Evolutionary conservation across 1,284 basidiomycete genomes (phyloP).

Genomic region (Ceratobasidium sp.): DNA sequence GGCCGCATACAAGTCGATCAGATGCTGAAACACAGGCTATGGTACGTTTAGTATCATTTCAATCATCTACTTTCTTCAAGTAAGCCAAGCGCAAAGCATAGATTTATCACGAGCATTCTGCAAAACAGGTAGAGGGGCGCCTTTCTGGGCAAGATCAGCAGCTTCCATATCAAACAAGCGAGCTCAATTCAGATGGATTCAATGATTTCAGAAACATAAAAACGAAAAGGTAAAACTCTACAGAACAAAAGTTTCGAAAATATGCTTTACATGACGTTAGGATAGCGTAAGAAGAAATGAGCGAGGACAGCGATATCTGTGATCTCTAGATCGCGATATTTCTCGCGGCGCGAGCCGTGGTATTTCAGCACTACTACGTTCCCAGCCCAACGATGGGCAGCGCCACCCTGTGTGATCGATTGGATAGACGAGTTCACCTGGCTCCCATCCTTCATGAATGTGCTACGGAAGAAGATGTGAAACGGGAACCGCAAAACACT

Average conservation of each 20-base stretch:
- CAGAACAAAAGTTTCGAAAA: not conserved
- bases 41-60: too few species aligned
- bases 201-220: not conserved
- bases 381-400: conserved; percentile 41
- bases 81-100: too few species aligned
- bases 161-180: too few species aligned
- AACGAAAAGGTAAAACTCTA: not conserved
- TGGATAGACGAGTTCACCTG: conserved; percentile 25
- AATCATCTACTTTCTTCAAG: too few species aligned
- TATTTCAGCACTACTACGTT: conserved; percentile 41
- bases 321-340: conserved; percentile 31
- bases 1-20: too few species aligned
- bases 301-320: conserved; percentile 25
- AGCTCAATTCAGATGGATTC: not conserved
- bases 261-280: conserved; percentile 12
- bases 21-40: too few species aligned
- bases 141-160: too few species aligned
- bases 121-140: too few species aligned
- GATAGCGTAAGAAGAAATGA: conserved; percentile 35
- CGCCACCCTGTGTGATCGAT: conserved; percentile 34
- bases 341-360: conserved; percentile 34
- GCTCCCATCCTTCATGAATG: conserved; percentile 44
- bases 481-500: conserved; percentile 45
- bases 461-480: conserved; percentile 45
- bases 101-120: too few species aligned